These are phyloP conservation scores for Apiospora sp. DNA, from an alignment of 2,329 filamentous ascomycete species.

Conservation along the genomic window DNA sequence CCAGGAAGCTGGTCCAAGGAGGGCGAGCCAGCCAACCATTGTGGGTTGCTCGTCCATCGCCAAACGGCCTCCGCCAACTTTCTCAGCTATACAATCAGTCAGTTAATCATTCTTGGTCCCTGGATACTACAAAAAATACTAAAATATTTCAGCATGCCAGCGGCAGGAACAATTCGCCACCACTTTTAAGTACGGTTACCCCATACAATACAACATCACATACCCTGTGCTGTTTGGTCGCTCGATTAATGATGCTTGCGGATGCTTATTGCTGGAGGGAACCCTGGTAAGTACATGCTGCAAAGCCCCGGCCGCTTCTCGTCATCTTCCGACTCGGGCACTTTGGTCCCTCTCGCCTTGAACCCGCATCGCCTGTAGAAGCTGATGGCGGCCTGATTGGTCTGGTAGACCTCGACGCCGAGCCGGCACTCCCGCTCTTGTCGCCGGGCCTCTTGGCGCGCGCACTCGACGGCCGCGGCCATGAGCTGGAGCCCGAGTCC, in stretches of 20 bases:
- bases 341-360: constrained; percentile 31
- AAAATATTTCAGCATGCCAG: neutral
- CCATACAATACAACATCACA: too few species aligned
- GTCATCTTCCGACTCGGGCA: constrained; percentile 20
- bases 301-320: constrained; percentile 30
- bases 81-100: too few species aligned
- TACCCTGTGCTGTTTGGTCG: neutral
- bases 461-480: constrained; percentile 38
- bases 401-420: constrained; percentile 45
- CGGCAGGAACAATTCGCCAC: too few species aligned
- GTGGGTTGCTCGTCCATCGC: constrained; percentile 8
- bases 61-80: neutral
- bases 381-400: constrained; percentile 42
- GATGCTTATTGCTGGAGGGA: neutral
- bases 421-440: constrained; percentile 33
- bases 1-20: neutral
- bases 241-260: neutral
- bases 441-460: constrained; percentile 31
- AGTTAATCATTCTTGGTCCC: too few species aligned
- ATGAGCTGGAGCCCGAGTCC: constrained; percentile 46
- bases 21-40: neutral
- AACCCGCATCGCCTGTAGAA: constrained; percentile 48
- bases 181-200: too few species aligned
- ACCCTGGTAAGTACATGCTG: constrained; percentile 37
- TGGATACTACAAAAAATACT: neutral